These are phyloP conservation scores for Buddleja alternifolia DNA, from an alignment of 257 asterid species.

Conservation along the genomic window DNA sequence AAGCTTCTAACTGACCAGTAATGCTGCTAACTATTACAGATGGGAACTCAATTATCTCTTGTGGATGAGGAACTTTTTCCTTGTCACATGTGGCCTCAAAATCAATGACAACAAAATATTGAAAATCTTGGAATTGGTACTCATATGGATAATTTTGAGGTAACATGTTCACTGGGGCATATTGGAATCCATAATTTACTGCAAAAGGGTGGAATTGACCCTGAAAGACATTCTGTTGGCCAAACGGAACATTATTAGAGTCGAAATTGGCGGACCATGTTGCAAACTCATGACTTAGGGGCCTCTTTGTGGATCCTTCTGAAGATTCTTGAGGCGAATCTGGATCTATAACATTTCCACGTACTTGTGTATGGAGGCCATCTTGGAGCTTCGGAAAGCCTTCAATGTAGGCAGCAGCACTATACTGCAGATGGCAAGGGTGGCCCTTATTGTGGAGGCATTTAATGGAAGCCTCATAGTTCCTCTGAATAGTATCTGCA, in stretches of 20 bases:
- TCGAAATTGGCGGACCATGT: slow-evolving; percentile 59
- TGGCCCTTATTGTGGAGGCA: slow-evolving; percentile 59
- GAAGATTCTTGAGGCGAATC: slow-evolving; percentile 47
- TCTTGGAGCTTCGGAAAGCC: slow-evolving; percentile 52
- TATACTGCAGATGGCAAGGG: slow-evolving; percentile 50
- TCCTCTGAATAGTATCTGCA: slow-evolving; percentile 57
- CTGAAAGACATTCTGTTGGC: slow-evolving; percentile 55
- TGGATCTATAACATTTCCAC: slow-evolving; percentile 39
- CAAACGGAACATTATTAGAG: slow-evolving; percentile 35
- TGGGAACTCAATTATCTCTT: slow-evolving; percentile 97
- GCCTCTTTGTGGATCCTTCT: slow-evolving; percentile 42
- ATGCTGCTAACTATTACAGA: slow-evolving; percentile 79
- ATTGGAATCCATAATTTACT: slow-evolving; percentile 55
- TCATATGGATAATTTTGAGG: slow-evolving; percentile 46
- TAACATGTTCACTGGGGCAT: slow-evolving; percentile 54
- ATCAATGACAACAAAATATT: slow-evolving; percentile 83
- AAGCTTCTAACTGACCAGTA: slow-evolving; percentile 81
- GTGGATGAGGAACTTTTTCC: slow-evolving; percentile 76
- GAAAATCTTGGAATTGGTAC: slow-evolving; percentile 67
- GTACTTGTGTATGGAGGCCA: slow-evolving; percentile 45
- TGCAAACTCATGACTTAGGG: slow-evolving; percentile 47
- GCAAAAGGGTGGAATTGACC: slow-evolving; percentile 58
- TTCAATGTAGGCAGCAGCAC: slow-evolving; percentile 43
- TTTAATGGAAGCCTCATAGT: slow-evolving; percentile 63
- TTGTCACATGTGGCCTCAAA: slow-evolving; percentile 96